Conservation (phyloP, 306 rosid species). For the Quercus rubra region DNA sequence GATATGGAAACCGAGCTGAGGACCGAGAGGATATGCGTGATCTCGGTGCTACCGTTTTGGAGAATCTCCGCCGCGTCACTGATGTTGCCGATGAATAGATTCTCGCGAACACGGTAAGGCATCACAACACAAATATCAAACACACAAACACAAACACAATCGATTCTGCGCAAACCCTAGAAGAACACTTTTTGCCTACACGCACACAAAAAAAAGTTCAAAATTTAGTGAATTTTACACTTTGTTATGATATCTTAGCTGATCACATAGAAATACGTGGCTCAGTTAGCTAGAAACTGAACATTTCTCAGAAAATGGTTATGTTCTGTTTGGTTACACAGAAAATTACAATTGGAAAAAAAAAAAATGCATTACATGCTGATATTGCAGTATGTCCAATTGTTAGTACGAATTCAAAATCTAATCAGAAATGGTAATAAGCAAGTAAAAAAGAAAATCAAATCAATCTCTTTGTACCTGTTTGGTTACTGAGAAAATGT, state of each 20-base stretch:
- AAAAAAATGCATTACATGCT: neutral
- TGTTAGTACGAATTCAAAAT: no score
- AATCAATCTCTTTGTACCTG: neutral
- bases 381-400: no score
- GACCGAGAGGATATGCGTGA: conserved; percentile 75
- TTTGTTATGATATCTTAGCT: neutral
- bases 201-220: neutral
- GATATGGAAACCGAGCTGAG: conserved; percentile 79
- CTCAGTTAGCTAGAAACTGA: neutral
- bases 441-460: neutral
- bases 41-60: conserved; percentile 42
- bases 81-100: conserved; percentile 76
- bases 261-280: neutral
- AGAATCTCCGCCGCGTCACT: conserved; percentile 71
- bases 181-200: neutral
- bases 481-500: neutral
- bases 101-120: conserved; percentile 83
- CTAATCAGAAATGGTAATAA: no score
- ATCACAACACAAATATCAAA: conserved; percentile 23
- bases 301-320: neutral
- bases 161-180: neutral
- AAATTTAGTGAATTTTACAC: neutral
- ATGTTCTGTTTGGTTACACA: neutral
- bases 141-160: neutral
- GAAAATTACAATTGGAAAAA: neutral